Base-by-base conservation (phyloP, 192 early-diverging fungal genomes). In the Coemansia guatemalensis region DNA sequence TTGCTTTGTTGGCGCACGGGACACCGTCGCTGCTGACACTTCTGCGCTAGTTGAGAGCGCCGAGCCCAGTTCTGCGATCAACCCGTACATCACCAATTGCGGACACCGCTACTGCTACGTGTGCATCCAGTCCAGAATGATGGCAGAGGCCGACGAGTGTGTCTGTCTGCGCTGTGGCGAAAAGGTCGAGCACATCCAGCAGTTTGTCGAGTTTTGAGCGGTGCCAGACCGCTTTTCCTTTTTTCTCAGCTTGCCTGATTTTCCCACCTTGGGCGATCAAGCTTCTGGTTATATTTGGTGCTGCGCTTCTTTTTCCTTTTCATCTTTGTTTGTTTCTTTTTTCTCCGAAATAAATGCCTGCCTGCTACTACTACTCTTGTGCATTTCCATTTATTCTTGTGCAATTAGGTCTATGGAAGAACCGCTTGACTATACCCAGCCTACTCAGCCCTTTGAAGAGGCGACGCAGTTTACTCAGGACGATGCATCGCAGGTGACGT, bases 21-120 rank as follows among this genome's bases (percentile, higher is more conserved):
- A 29, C 44, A 22, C 56, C 2, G 58, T 22, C 5, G 51, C 30
- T 29, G 48, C 52, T 24, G 60, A 21, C 14, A 53, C 39, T 11
- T 30, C 35, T 18, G 51, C 8, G 27, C 32, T 29, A 30, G 41
- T 17, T 17, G 70, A 57, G 22, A 50, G 27, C 4, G 35, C 39
- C 9, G 69, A 59, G 3, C 56, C 87, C n/a, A 64, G 74, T 4
- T 59, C 69, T 25, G 75, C 84, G 17, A 53, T 69, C 24, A 92
- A 88, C 51, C 89, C 95, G 20, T 93, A 94, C 62, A 71, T 79
- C 18, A 86, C 94, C 2, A 85, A 88, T 56, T 97, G 95, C 66
- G 91, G 89, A 0, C 94, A 97, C 53, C 48, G 83, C 1, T 97
- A 88, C 68, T 97, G 95, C 74, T 97, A 97, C 63, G 92, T 93